Percentiles rank a stretch among this genome's conserved stretches.
These are phyloP conservation scores for Pyrus hybrid DNA, from an alignment of 331 rosid genomes.

Conservation along the genomic window DNA sequence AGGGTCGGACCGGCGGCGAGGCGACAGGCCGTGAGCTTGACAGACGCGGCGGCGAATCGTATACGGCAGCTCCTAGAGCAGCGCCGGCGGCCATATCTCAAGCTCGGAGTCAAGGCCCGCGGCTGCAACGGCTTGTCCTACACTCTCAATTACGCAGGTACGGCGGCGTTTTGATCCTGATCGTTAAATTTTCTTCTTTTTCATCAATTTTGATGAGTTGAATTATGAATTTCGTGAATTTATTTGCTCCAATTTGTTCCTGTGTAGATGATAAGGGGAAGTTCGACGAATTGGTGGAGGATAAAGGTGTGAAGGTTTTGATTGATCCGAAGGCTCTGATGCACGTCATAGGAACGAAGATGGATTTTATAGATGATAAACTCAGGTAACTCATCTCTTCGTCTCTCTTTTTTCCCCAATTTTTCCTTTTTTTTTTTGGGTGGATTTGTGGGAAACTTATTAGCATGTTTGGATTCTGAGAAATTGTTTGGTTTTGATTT, in stretches of 20 bases:
- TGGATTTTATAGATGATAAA: constrained; percentile 93
- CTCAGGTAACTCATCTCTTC: constrained; percentile 43
- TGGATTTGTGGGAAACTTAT: background rate
- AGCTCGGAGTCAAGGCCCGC: constrained; percentile 92
- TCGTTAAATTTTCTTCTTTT: background rate
- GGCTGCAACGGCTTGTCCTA: constrained; percentile 96
- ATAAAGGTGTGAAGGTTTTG: constrained; percentile 79
- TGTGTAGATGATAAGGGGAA: constrained; percentile 73
- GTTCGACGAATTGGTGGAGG: constrained; percentile 81
- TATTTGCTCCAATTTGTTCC: background rate
- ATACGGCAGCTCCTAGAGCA: constrained; percentile 54
- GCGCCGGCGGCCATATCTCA: constrained; percentile 67
- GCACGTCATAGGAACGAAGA: constrained; percentile 93
- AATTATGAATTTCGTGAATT: background rate
- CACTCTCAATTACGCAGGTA: constrained; percentile 89
- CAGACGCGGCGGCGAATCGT: constrained; percentile 65
- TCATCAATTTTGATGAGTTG: background rate
- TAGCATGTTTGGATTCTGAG: background rate
- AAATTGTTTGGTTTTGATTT: background rate
- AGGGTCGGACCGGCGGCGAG: constrained; percentile 44
- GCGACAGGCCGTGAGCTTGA: constrained; percentile 61
- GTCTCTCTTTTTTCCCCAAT: background rate
- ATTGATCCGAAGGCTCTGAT: constrained; percentile 91
- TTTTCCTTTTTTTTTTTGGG: background rate
- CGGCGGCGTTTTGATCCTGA: background rate